Evolutionary conservation across 345 rosid species (phyloP), one percentile per base, ranked within the genome.

Genomic region (Alliaria petiolata): DNA sequence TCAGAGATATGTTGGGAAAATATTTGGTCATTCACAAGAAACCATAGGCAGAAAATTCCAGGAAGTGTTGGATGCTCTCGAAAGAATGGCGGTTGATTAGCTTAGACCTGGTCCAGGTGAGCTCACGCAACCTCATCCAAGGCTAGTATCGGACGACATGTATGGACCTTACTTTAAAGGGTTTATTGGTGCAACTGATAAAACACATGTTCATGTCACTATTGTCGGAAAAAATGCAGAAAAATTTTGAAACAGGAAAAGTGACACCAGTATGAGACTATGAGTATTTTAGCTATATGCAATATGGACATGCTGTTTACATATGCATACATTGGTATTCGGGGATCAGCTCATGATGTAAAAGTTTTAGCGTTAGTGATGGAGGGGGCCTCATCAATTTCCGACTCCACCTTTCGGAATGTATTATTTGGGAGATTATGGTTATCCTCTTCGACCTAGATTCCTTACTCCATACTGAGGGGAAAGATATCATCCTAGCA

Each of bases 21-120:
- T 62, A 26, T 43, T 43, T 43, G 51, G 38, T 62, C 67, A 44
- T 30, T 62, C 52, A 30, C 25, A 62, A 10, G 38, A 62, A 62
- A 42, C 66, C 38, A 43, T 43, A 61, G 1, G 38, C 5, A 26
- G 38, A 6, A 61, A 40, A 28, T 61, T 61, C 10, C 49, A 59
- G 13, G 64, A 59, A 30, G 22, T 30, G 39, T n/a, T 30, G 3
- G 25, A 22, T 22, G 25, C 25, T 22, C 25, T 22, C 25, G 25
- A 22, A 3, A 22, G 25, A 22, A 22, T 22, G 25, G 25, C 25
- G 25, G 25, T 22, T 22, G 60, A 60, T n/a, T 14, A 20, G 13
- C 49, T 20, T 22, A 39, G 35, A 39, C 35, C 25, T 55, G 6
- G 25, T 55, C 25, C 25, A 8, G 3, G 31, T 1, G 60, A 33